These are phyloP conservation scores for Xerocomus nothofagi DNA, from an alignment of 1,284 basidiomycete genomes.

Conservation along the genomic window DNA sequence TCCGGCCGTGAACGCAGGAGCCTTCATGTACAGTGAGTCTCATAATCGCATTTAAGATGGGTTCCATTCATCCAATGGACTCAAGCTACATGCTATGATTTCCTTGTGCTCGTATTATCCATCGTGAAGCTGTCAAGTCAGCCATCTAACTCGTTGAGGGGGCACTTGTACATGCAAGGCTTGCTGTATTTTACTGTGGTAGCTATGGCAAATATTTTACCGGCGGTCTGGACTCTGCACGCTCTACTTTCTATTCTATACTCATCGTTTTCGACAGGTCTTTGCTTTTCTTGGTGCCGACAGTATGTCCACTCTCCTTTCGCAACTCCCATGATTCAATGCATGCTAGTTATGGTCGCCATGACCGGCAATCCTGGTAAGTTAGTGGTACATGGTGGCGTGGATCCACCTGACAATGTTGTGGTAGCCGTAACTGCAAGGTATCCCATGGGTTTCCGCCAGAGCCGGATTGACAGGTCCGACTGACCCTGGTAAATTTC, in stretches of 20 bases:
- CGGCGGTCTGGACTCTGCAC: slow-evolving; percentile 13
- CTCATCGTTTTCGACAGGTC: slow-evolving; percentile 4
- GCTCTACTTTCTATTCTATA: neutral
- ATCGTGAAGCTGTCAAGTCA: slow-evolving; percentile 14
- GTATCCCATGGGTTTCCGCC: slow-evolving; percentile 2
- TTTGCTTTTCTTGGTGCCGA: slow-evolving; percentile 8
- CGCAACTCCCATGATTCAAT: neutral
- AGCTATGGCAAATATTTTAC: slow-evolving; percentile 6
- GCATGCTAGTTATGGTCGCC: slow-evolving; percentile 7
- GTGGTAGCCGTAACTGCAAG: slow-evolving; percentile 12
- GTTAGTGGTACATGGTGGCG: neutral
- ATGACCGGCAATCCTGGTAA: slow-evolving; percentile 13
- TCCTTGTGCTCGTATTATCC: slow-evolving; percentile 20
- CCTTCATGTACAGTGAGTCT: slow-evolving; percentile 19
- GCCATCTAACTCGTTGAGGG: slow-evolving; percentile 14
- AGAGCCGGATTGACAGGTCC: neutral
- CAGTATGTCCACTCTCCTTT: slow-evolving; percentile 1
- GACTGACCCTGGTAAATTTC: neutral
- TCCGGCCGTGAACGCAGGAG: neutral
- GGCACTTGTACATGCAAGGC: slow-evolving; percentile 18
- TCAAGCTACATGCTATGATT: slow-evolving; percentile 22
- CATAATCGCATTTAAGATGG: neutral
- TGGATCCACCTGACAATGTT: slow-evolving; percentile 2
- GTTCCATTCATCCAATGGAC: neutral
- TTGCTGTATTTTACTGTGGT: slow-evolving; percentile 23